Conservation (phyloP, 352 stramenopile genomes). For the Phytophthora sp. region DNA sequence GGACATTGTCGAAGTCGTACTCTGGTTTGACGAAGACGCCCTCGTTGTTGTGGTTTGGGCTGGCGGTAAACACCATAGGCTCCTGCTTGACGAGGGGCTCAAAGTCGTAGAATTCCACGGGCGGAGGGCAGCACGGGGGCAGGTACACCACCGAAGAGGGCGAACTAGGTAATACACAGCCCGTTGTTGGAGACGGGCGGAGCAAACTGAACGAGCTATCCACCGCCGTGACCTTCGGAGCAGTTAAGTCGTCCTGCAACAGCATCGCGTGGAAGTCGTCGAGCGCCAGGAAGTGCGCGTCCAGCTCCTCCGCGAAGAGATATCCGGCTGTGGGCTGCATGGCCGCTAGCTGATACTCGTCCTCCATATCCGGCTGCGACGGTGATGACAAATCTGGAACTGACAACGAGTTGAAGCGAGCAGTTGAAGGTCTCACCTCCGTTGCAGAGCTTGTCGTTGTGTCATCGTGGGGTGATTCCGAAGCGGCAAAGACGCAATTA, state of each 20-base stretch:
- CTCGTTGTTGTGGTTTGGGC: neutral
- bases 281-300: slow-evolving; percentile 27
- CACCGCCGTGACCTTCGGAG: neutral
- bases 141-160: slow-evolving; percentile 35
- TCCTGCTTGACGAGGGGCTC: slow-evolving; percentile 21
- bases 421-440: slow-evolving; percentile 11
- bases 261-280: slow-evolving; percentile 34
- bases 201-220: neutral
- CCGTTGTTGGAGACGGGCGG: neutral
- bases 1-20: neutral
- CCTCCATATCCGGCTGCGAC: slow-evolving; percentile 19
- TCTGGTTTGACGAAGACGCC: slow-evolving; percentile 14
- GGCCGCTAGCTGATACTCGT: slow-evolving; percentile 11
- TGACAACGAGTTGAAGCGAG: slow-evolving; percentile 16
- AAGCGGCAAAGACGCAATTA: neutral
- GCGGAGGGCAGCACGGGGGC: slow-evolving; percentile 14
- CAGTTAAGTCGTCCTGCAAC: slow-evolving; percentile 2
- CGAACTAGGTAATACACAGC: slow-evolving; percentile 24
- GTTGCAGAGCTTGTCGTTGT: slow-evolving; percentile 4
- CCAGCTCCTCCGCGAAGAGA: slow-evolving; percentile 38
- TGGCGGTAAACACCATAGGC: neutral
- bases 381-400: slow-evolving; percentile 23
- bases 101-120: neutral
- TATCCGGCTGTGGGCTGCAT: slow-evolving; percentile 36
- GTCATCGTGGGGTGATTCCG: slow-evolving; percentile 7